Conservation (phyloP, 2,329 filamentous ascomycete species). For the Chrysoporthe puriensis region DNA sequence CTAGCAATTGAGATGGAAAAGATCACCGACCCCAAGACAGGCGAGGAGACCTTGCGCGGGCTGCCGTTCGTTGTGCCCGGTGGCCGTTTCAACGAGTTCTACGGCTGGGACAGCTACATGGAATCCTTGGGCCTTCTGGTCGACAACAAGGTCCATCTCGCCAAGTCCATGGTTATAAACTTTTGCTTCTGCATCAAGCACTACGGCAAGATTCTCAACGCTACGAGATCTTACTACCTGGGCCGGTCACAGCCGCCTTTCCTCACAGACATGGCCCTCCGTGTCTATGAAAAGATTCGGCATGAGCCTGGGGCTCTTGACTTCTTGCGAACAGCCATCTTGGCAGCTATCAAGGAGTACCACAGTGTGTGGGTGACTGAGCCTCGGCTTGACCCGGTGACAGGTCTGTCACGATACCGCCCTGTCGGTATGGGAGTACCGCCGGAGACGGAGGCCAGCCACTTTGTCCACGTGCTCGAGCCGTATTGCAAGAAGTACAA, state of each 20-base stretch:
- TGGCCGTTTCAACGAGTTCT: conserved; percentile 96
- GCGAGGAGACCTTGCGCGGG: conserved; percentile 72
- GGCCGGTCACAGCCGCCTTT: conserved; percentile 94
- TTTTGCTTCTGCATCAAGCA: conserved; percentile 99
- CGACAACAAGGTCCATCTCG: conserved; percentile 82
- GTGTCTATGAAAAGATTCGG: conserved; percentile 92
- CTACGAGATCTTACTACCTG: conserved; percentile 94
- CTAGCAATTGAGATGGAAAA: conserved; percentile 90
- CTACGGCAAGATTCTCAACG: conserved; percentile 98
- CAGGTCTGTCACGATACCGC: conserved; percentile 82
- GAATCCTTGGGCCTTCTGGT: conserved; percentile 86
- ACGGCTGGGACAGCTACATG: conserved; percentile 99
- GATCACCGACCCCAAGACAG: conserved; percentile 66
- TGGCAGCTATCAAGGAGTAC: conserved; percentile 97
- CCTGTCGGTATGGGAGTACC: conserved; percentile 84
- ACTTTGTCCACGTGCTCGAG: conserved; percentile 81
- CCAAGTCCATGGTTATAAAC: conserved; percentile 93
- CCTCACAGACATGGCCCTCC: conserved; percentile 93
- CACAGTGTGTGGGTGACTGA: conserved; percentile 83
- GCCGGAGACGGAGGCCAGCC: conserved; percentile 85
- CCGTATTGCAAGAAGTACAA: conserved; percentile 84
- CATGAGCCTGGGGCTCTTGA: conserved; percentile 79
- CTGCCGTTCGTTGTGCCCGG: conserved; percentile 97
- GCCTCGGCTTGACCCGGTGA: conserved; percentile 76
- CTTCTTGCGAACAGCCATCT: conserved; percentile 77